Percentiles rank a stretch among this genome's conserved stretches.
Evolutionary conservation across 1,284 basidiomycete species (phyloP).

Genomic region (Tilletia setariae): DNA sequence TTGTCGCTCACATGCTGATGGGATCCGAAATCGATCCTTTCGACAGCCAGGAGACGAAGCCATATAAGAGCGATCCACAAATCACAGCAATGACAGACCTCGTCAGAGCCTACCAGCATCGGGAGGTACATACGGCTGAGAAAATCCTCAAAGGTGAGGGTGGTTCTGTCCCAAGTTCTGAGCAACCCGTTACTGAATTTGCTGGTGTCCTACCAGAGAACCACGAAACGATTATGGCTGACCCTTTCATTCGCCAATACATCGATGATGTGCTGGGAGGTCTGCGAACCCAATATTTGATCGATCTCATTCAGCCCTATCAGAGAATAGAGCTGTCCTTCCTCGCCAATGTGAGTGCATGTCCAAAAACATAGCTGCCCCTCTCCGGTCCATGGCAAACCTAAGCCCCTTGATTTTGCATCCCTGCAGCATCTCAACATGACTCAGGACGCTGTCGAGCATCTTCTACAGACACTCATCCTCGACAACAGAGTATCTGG

Average conservation of each 20-base stretch:
- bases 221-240: conserved; percentile 87
- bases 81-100: conserved; percentile 97
- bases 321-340: conserved; percentile 85
- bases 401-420: conserved; percentile 1
- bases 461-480: conserved; percentile 86
- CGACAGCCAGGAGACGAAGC: conserved; percentile 98
- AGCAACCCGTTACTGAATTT: neutral
- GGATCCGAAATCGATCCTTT: conserved; percentile 99
- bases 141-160: conserved; percentile 77
- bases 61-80: conserved; percentile 94
- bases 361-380: neutral
- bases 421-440: conserved; percentile 82
- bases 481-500: conserved; percentile 92
- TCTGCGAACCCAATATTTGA: conserved; percentile 89
- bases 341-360: conserved; percentile 70
- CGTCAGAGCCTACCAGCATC: conserved; percentile 89
- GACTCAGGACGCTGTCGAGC: conserved; percentile 80
- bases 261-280: conserved; percentile 92
- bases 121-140: conserved; percentile 93
- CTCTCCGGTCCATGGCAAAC: neutral
- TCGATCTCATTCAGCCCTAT: conserved; percentile 96
- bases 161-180: neutral
- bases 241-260: conserved; percentile 84
- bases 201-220: conserved; percentile 62
- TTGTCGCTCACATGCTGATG: conserved; percentile 96